Percentiles rank a stretch among this genome's conserved stretches.
Conservation (phyloP, 2,329 filamentous ascomycete species). For the Cladosporium colombiae region DNA sequence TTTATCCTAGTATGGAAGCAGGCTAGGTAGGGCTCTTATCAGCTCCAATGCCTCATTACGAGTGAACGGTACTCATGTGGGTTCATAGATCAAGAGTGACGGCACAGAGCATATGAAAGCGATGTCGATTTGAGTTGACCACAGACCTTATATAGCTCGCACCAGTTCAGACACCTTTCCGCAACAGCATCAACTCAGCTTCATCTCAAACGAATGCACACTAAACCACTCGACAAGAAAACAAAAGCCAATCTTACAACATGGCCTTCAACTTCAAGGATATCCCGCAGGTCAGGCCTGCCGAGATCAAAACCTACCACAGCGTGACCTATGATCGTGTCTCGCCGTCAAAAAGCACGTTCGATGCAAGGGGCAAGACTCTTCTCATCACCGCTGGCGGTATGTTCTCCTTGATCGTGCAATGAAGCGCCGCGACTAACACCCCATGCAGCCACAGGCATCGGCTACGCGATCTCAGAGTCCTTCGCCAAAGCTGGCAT, state of each 20-base stretch:
- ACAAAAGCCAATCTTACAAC: not conserved
- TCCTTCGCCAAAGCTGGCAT: slow-evolving; percentile 31
- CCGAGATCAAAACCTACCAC: slow-evolving; percentile 29
- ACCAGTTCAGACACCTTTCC: not conserved
- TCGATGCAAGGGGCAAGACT: slow-evolving; percentile 30
- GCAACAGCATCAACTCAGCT: not conserved
- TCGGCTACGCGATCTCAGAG: slow-evolving; percentile 29
- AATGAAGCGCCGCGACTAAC: not conserved
- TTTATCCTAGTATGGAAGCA: not conserved
- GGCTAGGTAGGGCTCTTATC: not conserved
- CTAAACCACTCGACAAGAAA: not conserved
- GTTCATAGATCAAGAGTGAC: no score
- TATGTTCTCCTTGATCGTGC: not conserved
- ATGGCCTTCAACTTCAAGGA: slow-evolving; percentile 5
- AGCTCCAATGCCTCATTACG: not conserved
- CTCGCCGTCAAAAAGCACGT: slow-evolving; percentile 24
- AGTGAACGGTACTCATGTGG: not conserved
- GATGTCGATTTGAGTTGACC: not conserved
- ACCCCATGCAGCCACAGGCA: slow-evolving; percentile 23
- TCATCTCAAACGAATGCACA: not conserved
- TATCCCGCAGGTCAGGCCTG: slow-evolving; percentile 8
- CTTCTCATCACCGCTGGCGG: slow-evolving; percentile 31
- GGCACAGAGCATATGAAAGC: not conserved
- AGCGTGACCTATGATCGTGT: slow-evolving; percentile 28
- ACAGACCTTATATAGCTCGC: not conserved